Evolutionary conservation across 305 asterid species (phyloP), one percentile per base, ranked within the genome.

Genomic region (Andrographis paniculata): DNA sequence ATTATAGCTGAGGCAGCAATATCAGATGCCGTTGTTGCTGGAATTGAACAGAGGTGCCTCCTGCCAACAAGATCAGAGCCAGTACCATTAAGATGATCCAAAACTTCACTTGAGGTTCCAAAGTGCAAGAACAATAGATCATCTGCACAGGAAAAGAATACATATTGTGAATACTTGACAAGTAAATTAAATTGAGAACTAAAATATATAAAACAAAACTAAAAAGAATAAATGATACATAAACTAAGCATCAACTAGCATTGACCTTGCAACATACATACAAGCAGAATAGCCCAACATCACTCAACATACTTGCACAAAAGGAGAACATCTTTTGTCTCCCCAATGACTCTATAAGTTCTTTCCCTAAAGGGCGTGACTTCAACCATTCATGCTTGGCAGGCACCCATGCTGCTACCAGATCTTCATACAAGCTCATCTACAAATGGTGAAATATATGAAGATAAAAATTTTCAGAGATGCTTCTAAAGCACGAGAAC

Each of bases 371-470:
- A 51, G 89, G 94, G 64, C 94, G 85, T 27, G 48, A 40, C 65
- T 57, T 74, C 80, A 91, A 69, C 96, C 94, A 91, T 66, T 78
- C 84, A 58, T 87, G 95, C 78, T 69, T 86, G 61, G 81, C 82
- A 62, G 94, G 94, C 61, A 86, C 99, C 99, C 96, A 86, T 45
- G 96, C 94, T 41, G 99, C 96, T 55, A 91, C 93, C 62, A 86
- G 77, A 71, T 91, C 95, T 68, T 86, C 99, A 71, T 91, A 86
- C 68, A 91, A 84, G 69, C 96, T 83, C 88, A 91, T 77, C 98
- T 89, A 75, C 76, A 69, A 60, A 67, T 60, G 59, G 66, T 56
- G 63, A 47, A 59, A 50, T 56, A 59, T 41, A 50, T 48, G 53
- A 50, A 45, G n/a, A n/a, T n/a, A n/a, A n/a, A 37, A 55, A 63